Evolutionary conservation across 352 stramenopile species (phyloP).

Genomic region (Pythium myriotylum): DNA sequence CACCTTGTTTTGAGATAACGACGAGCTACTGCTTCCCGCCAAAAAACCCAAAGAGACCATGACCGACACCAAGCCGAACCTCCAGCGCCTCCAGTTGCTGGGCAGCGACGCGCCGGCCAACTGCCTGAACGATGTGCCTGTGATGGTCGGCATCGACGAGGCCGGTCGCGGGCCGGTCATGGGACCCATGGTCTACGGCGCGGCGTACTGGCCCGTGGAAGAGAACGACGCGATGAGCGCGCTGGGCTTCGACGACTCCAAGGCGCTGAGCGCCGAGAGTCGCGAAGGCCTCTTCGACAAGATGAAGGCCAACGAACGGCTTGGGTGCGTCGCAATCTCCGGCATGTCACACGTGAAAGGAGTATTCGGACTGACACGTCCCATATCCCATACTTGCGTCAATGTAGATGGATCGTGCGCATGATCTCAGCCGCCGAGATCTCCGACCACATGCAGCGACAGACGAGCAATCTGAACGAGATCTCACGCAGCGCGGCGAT

Average conservation of each 20-base stretch:
- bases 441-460: slow-evolving; percentile 93
- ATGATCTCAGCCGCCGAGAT: slow-evolving; percentile 93
- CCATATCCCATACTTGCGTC: too few relatives aligned
- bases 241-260: slow-evolving; percentile 95
- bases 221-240: slow-evolving; percentile 78
- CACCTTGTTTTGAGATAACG: slow-evolving; percentile 9
- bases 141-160: slow-evolving; percentile 96
- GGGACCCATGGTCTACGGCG: slow-evolving; percentile 95
- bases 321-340: slow-evolving; percentile 68
- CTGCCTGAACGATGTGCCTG: slow-evolving; percentile 66
- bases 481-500: slow-evolving; percentile 95
- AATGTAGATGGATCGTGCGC: slow-evolving; percentile 87
- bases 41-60: slow-evolving; percentile 8
- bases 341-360: background rate
- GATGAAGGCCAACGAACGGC: slow-evolving; percentile 68
- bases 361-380: background rate
- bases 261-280: slow-evolving; percentile 88
- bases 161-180: slow-evolving; percentile 93
- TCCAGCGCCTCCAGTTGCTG: slow-evolving; percentile 61
- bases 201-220: slow-evolving; percentile 88
- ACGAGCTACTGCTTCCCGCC: slow-evolving; percentile 20
- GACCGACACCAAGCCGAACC: slow-evolving; percentile 24
- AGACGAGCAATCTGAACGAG: slow-evolving; percentile 92
- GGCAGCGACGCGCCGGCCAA: slow-evolving; percentile 58
- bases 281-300: slow-evolving; percentile 89